Percentiles rank a stretch among this genome's conserved stretches.
These are phyloP conservation scores for Ailanthus altissimus DNA, from an alignment of 345 rosid species.

Conservation along the genomic window DNA sequence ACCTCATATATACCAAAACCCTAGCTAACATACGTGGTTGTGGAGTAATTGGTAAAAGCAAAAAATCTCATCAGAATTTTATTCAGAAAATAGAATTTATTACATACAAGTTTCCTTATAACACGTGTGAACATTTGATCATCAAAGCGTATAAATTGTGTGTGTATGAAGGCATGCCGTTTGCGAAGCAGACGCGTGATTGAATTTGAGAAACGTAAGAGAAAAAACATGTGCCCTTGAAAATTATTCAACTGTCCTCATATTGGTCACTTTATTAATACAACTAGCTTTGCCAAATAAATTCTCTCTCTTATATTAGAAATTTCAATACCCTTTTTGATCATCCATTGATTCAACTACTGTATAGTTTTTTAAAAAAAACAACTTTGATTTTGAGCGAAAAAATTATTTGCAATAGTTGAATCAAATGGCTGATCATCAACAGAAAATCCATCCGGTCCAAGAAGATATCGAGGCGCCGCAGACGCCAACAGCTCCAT, in stretches of 20 bases:
- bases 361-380: too few species aligned
- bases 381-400: not conserved
- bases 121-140: not conserved
- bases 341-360: too few species aligned
- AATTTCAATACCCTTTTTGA: too few species aligned
- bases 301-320: too few species aligned
- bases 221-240: not conserved
- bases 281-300: not conserved
- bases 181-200: not conserved
- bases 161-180: not conserved
- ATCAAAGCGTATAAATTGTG: not conserved
- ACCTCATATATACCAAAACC: not conserved
- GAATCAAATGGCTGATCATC: conserved; percentile 55
- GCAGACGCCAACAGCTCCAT: conserved; percentile 46
- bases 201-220: not conserved
- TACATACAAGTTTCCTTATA: too few species aligned
- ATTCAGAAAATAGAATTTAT: too few species aligned
- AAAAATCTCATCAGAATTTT: too few species aligned
- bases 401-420: not conserved
- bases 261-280: too few species aligned
- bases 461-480: conserved; percentile 57
- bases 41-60: too few species aligned
- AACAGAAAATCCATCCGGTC: conserved; percentile 63
- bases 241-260: too few species aligned
- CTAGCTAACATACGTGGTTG: too few species aligned